Evolutionary conservation across 1,284 basidiomycete species (phyloP).

Genomic region (Puccinia hordei): DNA sequence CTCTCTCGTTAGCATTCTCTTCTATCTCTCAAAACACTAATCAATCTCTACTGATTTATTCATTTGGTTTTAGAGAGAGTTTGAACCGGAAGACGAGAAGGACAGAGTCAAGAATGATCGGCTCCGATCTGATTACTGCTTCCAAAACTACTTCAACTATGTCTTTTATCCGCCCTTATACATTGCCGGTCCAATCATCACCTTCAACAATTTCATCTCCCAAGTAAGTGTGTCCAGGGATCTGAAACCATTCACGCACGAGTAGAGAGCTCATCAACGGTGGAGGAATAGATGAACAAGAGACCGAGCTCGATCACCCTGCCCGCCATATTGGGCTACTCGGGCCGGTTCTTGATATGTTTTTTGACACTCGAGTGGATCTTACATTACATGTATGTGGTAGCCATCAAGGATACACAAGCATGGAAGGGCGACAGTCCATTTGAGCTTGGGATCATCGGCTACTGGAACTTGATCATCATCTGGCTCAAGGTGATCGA

Average conservation of each 20-base stretch:
- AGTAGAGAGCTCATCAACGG: too few species aligned
- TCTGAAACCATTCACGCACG: too few species aligned
- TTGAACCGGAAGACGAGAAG: slow-evolving; percentile 62
- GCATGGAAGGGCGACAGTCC: slow-evolving; percentile 70
- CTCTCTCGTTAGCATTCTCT: neutral
- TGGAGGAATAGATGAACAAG: slow-evolving; percentile 58
- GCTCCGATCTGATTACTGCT: slow-evolving; percentile 64
- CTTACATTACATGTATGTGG: slow-evolving; percentile 92
- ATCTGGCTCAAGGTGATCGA: slow-evolving; percentile 99
- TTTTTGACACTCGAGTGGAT: slow-evolving; percentile 86
- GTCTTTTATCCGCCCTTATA: slow-evolving; percentile 88
- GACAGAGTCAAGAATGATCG: slow-evolving; percentile 65
- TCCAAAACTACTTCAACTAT: slow-evolving; percentile 72
- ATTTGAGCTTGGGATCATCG: slow-evolving; percentile 84
- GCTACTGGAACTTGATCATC: slow-evolving; percentile 94
- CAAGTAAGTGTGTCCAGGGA: too few species aligned
- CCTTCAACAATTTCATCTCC: slow-evolving; percentile 91
- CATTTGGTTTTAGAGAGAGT: slow-evolving; percentile 48
- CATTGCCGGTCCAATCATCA: slow-evolving; percentile 93
- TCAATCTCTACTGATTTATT: neutral
- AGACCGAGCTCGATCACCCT: slow-evolving; percentile 63
- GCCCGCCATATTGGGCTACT: slow-evolving; percentile 64
- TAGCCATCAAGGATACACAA: slow-evolving; percentile 87
- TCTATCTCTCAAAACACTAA: neutral
- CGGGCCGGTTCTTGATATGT: slow-evolving; percentile 71